Base-by-base conservation (phyloP, 306 rosid genomes). In the Neltuma alba region DNA sequence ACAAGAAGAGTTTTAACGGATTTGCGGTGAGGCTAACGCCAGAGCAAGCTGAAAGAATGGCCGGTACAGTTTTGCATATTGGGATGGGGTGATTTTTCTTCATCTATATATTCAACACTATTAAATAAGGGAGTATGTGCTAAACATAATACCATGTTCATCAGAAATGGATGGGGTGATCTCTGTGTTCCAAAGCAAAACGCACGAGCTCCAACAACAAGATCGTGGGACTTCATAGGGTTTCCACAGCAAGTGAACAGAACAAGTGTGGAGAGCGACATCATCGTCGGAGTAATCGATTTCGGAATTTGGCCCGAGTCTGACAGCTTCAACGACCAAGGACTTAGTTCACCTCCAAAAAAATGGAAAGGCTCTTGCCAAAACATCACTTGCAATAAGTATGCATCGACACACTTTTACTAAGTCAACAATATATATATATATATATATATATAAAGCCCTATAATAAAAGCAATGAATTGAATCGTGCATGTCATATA, bases 171-270 rank as follows among this genome's bases (percentile, higher is more conserved):
- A 84, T 2, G 80, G 83, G 6, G 81, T 83, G n/a, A 76, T 83
- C 13, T 83, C 86, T 1, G 77, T 85, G 44, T 81, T 85, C 27
- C 75, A 54, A 5, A 74, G 21, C 28, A 2, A 41, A 68, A 48
- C 54, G 58, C 27, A 42, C 0, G 28, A 41, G 23, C 66, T 20
- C 2, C 85, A 81, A 84, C 85, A 10, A 81, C 83, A 11, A 81
- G 77, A 42, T 87, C 93, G 0, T 87, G 93, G 91, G 82, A 89
- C 75, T 89, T 87, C 76, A 10, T 85, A 18, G 89, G 88, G 1
- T 76, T 85, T 15, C 18, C 81, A 0, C n/a, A 41, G 7, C 50
- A 83, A 16, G 84, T 72, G 0, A 10, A 52, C 2, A 83, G 83
- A 79, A 1, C 58, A 10, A 44, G 6, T 0, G 0, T 58, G 0